Evolutionary conservation across 78 protist species (phyloP).

Genomic region (Planoprotostelium fungivorum): DNA sequence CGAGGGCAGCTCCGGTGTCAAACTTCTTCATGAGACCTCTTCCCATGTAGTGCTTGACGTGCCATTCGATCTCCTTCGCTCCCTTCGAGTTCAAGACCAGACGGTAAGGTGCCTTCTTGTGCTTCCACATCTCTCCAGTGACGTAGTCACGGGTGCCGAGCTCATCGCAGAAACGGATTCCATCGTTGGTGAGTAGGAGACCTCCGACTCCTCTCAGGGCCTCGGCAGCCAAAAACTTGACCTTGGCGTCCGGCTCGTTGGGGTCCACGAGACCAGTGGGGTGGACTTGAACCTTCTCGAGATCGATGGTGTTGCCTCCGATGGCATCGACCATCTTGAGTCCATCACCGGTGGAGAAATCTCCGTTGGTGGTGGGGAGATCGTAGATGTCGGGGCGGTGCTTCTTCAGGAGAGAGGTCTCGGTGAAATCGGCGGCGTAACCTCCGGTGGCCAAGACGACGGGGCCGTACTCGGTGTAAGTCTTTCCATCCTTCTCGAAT

Average conservation of each 20-base stretch:
- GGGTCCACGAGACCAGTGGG: slow-evolving; percentile 86
- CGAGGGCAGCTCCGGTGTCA: slow-evolving; percentile 4
- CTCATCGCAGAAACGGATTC: slow-evolving; percentile 71
- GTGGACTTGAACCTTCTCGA: slow-evolving; percentile 68
- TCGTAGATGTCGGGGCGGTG: slow-evolving; percentile 35
- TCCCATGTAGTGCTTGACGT: slow-evolving; percentile 9
- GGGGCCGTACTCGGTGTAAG: slow-evolving; percentile 10
- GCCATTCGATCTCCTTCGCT: not conserved
- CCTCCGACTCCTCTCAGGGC: slow-evolving; percentile 87
- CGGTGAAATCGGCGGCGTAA: slow-evolving; percentile 50
- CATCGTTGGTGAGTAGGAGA: slow-evolving; percentile 48
- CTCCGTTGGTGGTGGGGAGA: slow-evolving; percentile 85
- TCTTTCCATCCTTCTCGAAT: slow-evolving; percentile 6
- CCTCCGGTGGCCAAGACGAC: slow-evolving; percentile 81
- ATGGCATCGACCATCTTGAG: not conserved
- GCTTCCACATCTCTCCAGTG: slow-evolving; percentile 36
- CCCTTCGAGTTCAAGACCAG: not conserved
- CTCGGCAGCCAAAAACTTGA: slow-evolving; percentile 77
- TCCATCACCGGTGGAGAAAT: slow-evolving; percentile 27
- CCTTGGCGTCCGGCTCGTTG: slow-evolving; percentile 27
- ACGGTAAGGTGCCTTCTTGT: slow-evolving; percentile 3
- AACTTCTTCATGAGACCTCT: slow-evolving; percentile 14
- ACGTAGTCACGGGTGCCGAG: slow-evolving; percentile 71
- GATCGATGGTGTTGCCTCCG: not conserved
- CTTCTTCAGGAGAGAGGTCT: slow-evolving; percentile 18